A percentile compares a stretch with the other conserved stretches of the same genome.
These are phyloP conservation scores for Tylopilus plumbeoviolaceoides DNA, from an alignment of 768 basidiomycete genomes.

Conservation along the genomic window DNA sequence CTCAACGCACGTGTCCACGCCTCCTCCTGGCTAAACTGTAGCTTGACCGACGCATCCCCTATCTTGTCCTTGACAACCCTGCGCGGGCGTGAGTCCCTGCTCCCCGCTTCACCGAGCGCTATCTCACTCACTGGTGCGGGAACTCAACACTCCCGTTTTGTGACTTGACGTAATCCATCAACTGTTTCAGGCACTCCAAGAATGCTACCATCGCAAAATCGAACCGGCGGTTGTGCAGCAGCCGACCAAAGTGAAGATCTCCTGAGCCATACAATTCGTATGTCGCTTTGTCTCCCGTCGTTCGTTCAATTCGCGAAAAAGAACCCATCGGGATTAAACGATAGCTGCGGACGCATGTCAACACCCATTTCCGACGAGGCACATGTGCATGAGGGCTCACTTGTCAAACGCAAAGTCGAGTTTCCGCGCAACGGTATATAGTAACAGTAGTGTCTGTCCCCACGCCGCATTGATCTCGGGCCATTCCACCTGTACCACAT, in stretches of 20 bases:
- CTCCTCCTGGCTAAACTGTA: conserved; percentile 94
- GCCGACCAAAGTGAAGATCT: conserved; percentile 80
- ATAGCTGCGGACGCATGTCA: conserved; percentile 51
- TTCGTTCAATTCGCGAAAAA: conserved; percentile 88
- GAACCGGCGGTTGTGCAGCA: conserved; percentile 93
- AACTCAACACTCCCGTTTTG: conserved; percentile 73
- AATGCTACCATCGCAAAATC: conserved; percentile 96
- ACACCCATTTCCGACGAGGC: background rate
- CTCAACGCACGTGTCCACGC: conserved; percentile 91
- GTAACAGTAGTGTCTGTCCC: conserved; percentile 90
- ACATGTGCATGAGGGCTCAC: conserved; percentile 47
- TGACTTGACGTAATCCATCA: conserved; percentile 80
- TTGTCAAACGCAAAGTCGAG: conserved; percentile 84
- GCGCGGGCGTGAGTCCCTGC: background rate
- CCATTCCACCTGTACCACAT: conserved; percentile 80
- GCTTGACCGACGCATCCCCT: conserved; percentile 89
- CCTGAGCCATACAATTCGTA: conserved; percentile 96
- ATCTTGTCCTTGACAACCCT: conserved; percentile 95
- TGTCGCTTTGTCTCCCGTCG: conserved; percentile 70
- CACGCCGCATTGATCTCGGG: conserved; percentile 98
- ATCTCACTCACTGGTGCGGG: conserved; percentile 73
- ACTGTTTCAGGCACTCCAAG: conserved; percentile 88
- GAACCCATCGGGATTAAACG: conserved; percentile 92
- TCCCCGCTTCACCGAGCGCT: background rate
- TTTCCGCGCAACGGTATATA: conserved; percentile 90